Evolutionary conservation across 257 asterid genomes (phyloP).

Genomic region (Solanum clarkiae): DNA sequence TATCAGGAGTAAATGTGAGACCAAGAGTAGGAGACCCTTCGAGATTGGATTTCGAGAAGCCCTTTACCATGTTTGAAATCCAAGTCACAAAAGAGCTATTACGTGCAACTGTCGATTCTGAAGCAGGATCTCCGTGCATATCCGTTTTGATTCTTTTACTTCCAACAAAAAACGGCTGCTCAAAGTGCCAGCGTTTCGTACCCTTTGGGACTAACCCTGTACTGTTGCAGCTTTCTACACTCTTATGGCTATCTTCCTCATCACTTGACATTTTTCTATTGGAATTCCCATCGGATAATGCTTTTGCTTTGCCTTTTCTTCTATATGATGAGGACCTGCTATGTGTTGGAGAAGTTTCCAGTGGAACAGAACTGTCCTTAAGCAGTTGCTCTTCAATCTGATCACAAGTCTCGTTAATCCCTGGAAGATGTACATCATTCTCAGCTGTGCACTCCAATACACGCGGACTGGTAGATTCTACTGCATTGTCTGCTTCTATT

Average conservation of each 20-base stretch:
- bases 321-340: constrained; percentile 9
- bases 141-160: constrained; percentile 41
- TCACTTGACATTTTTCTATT: constrained; percentile 5
- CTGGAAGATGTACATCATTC: constrained; percentile 13
- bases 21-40: constrained; percentile 11
- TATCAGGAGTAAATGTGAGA: constrained; percentile 12
- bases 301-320: constrained; percentile 43
- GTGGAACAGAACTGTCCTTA: constrained; percentile 7
- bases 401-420: constrained; percentile 1
- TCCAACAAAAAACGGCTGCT: constrained; percentile 7
- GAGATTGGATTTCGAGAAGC: constrained; percentile 24
- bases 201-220: constrained; percentile 26
- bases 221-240: constrained; percentile 66
- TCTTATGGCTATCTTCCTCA: constrained; percentile 26
- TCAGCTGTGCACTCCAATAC: constrained; percentile 32
- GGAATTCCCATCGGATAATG: constrained; percentile 21
- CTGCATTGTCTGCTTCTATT: constrained; percentile 9
- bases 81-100: constrained; percentile 60
- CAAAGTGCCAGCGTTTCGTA: constrained; percentile 14
- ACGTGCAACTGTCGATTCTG: constrained; percentile 9
- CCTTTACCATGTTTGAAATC: constrained; percentile 73
- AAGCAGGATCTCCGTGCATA: constrained; percentile 12
- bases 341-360: constrained; percentile 16
- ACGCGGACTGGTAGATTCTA: background rate
- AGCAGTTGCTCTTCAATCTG: constrained; percentile 5